Evolutionary conservation across 768 basidiomycete genomes (phyloP).

Genomic region (Lentinula guzmanii): DNA sequence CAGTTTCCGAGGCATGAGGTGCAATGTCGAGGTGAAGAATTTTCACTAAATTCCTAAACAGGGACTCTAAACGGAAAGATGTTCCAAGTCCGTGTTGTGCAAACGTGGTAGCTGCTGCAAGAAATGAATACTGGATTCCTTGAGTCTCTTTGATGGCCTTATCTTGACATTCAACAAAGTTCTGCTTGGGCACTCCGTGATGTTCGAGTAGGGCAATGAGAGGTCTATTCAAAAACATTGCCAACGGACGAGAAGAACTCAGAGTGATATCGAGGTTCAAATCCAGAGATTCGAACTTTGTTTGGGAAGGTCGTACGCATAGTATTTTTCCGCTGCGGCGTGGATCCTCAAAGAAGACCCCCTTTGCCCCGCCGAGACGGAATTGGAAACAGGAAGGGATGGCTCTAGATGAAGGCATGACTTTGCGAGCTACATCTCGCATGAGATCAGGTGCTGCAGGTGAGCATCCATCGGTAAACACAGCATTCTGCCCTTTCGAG

Average conservation of each 20-base stretch:
- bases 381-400: slow-evolving; percentile 38
- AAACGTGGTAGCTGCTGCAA: slow-evolving; percentile 30
- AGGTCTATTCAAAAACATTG: slow-evolving; percentile 40
- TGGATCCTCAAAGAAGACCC: slow-evolving; percentile 40
- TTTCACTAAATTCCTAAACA: slow-evolving; percentile 29
- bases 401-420: background rate
- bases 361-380: slow-evolving; percentile 41
- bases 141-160: slow-evolving; percentile 29
- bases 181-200: slow-evolving; percentile 26
- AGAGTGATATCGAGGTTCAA: slow-evolving; percentile 42
- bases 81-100: slow-evolving; percentile 37
- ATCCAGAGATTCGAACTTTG: slow-evolving; percentile 37
- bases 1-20: slow-evolving; percentile 6
- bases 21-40: slow-evolving; percentile 23
- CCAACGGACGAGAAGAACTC: slow-evolving; percentile 35
- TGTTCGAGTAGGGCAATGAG: slow-evolving; percentile 44
- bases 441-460: background rate
- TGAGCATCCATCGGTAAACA: slow-evolving; percentile 4
- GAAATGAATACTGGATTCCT: slow-evolving; percentile 25
- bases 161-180: slow-evolving; percentile 32
- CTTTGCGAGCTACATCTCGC: background rate
- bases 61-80: slow-evolving; percentile 37
- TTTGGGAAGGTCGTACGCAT: slow-evolving; percentile 36
- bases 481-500: background rate
- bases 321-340: slow-evolving; percentile 26